phyloP scores from a whole-genome alignment of 1,139 yeast genomes.

The Kodamaea fungicola region DNA sequence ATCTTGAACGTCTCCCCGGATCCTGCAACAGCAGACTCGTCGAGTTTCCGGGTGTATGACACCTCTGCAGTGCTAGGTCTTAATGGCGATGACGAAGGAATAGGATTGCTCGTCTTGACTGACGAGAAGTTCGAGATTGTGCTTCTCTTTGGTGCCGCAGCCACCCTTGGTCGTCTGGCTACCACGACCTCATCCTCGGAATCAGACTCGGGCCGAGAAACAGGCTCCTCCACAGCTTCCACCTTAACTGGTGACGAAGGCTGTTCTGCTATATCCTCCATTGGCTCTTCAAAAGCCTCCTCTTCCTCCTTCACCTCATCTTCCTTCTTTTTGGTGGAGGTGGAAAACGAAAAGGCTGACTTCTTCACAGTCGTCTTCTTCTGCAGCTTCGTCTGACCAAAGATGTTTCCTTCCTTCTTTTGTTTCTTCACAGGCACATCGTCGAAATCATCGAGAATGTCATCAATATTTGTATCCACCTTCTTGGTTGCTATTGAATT shows the following conservation, averaged over 20 bases:
- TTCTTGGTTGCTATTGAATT: slow-evolving; percentile 31
- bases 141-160: slow-evolving; percentile 13
- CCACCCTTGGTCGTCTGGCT: slow-evolving; percentile 39
- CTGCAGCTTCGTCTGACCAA: slow-evolving; percentile 4
- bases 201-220: too few species aligned
- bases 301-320: slow-evolving; percentile 10
- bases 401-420: slow-evolving; percentile 13
- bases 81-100: slow-evolving; percentile 24
- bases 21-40: slow-evolving; percentile 36
- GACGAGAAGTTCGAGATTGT: slow-evolving; percentile 7
- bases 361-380: slow-evolving; percentile 12
- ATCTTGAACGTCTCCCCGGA: slow-evolving; percentile 50
- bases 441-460: slow-evolving; percentile 42
- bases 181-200: slow-evolving; percentile 48
- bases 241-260: slow-evolving; percentile 12
- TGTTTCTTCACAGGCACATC: slow-evolving; percentile 20
- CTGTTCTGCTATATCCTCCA: slow-evolving; percentile 10
- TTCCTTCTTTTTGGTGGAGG: slow-evolving; percentile 20
- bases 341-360: slow-evolving; percentile 25
- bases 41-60: slow-evolving; percentile 42
- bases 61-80: slow-evolving; percentile 15
- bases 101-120: slow-evolving; percentile 10
- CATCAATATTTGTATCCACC: slow-evolving; percentile 40
- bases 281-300: slow-evolving; percentile 1
- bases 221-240: slow-evolving; percentile 6